Evolutionary conservation across 2,329 filamentous ascomycete genomes (phyloP), one percentile per base, ranked within the genome.

Genomic region (Aspergillus pseudoterreus): DNA sequence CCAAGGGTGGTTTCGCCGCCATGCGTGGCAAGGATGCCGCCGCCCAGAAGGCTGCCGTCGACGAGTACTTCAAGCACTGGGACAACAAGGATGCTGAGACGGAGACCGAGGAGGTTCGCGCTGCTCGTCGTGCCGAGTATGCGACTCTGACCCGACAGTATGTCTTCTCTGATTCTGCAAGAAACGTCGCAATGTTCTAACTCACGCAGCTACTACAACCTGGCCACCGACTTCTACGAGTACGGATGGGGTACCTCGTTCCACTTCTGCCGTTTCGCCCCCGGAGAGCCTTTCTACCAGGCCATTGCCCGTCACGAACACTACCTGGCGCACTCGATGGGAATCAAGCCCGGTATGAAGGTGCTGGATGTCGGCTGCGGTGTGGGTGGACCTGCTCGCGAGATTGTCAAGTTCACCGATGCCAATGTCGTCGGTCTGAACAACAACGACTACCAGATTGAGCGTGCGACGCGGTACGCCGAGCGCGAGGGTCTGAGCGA

Each of bases 371-470:
- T 99, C 53, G 94, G 94, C 55, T 99, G 94, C 66, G 94, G 94
- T 81, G 91, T 97, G 50, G 94, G 94, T 65, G 94, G 94, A 43
- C 94, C 94, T 19, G 94, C 92, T 6, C 84, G 92, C 56, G 92
- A 97, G 78, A 97, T 99, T 65, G 90, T 89, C 75, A 95, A 95
- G 76, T 99, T 99, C 77, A 87, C 90, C 10, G 92, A 89, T 55
- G 87, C 84, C 63, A 90, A 96, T 64, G 82, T 97, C 57, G 87
- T 90, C 21, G 94, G 94, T 41, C 77, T 97, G 71, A 99, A 97
- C 84, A 97, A 96, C 84, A 97, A 97, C 75, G 90, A 96, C 77
- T 99, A 99, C 79, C 94, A 97, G 78, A 96, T 97, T 60, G 84
- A 96, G 70, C 89, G 94, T 59, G 92, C 92, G n/a, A 91, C 85